Conservation (phyloP, 169 alveolate genomes). For the Perkinsus olseni region DNA sequence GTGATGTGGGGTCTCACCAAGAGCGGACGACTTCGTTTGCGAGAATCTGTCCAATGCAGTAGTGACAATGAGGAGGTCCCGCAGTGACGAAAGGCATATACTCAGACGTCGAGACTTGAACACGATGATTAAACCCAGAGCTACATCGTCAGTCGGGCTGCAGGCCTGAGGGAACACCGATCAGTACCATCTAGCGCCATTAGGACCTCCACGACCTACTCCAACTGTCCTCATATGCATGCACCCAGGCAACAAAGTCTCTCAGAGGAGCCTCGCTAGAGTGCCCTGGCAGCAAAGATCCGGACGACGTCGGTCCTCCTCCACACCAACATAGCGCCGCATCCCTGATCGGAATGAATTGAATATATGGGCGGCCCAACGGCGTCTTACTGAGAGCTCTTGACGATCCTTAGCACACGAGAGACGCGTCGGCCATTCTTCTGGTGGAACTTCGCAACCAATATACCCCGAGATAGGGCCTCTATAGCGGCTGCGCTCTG, state of each 20-base stretch:
- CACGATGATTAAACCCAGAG: neutral
- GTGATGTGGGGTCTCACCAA: neutral
- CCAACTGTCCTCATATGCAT: too few species aligned
- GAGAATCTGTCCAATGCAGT: neutral
- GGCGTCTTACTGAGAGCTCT: neutral
- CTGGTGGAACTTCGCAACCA: neutral
- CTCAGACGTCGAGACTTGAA: neutral
- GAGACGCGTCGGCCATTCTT: neutral
- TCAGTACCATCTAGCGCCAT: too few species aligned
- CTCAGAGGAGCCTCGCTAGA: neutral
- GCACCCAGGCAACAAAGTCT: neutral
- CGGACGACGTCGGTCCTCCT: neutral
- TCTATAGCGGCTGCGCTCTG: neutral
- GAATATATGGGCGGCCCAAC: neutral
- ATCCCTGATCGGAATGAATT: neutral
- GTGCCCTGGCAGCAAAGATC: neutral
- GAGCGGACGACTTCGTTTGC: neutral
- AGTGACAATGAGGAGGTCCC: neutral
- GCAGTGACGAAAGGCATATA: neutral
- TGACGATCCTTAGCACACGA: neutral
- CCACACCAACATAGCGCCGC: neutral
- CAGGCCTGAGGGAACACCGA: neutral
- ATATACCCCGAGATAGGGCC: neutral
- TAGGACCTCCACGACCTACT: too few species aligned
- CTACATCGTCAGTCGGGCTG: neutral